These are phyloP conservation scores for Colletotrichum sp. DNA, from an alignment of 2,329 filamentous ascomycete species.

Conservation along the genomic window DNA sequence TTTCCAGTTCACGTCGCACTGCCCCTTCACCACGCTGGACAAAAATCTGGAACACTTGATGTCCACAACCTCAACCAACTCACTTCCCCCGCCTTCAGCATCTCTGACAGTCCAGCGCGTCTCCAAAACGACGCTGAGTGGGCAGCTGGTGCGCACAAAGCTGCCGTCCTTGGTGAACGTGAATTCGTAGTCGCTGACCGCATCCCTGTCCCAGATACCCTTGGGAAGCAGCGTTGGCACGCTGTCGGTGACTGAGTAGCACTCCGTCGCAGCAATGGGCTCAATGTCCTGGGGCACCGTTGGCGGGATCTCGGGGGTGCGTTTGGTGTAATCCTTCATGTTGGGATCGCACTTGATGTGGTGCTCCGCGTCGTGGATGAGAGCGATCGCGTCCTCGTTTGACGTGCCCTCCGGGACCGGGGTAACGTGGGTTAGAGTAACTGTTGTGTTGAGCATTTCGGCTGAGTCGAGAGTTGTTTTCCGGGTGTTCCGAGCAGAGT, in stretches of 20 bases:
- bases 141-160: constrained; percentile 56
- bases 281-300: constrained; percentile 31
- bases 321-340: constrained; percentile 42
- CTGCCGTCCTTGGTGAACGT: constrained; percentile 52
- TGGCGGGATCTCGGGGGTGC: constrained; percentile 28
- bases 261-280: constrained; percentile 32
- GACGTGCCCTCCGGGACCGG: constrained; percentile 43
- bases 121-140: constrained; percentile 57
- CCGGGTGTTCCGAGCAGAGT: neutral
- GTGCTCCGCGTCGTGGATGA: constrained; percentile 57
- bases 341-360: constrained; percentile 60
- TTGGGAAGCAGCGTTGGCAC: constrained; percentile 58
- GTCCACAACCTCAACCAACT: constrained; percentile 54
- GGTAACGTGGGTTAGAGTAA: constrained; percentile 46
- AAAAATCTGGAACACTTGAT: constrained; percentile 57
- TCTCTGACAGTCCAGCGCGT: constrained; percentile 51
- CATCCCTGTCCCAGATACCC: constrained; percentile 59
- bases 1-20: constrained; percentile 56
- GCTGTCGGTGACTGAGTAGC: constrained; percentile 54
- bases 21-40: constrained; percentile 51
- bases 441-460: constrained; percentile 48
- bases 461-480: neutral
- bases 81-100: constrained; percentile 31
- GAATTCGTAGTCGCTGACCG: constrained; percentile 60
- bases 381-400: constrained; percentile 40